Evolutionary conservation across 805 yeast species (phyloP).

Genomic region (Candida argentea): DNA sequence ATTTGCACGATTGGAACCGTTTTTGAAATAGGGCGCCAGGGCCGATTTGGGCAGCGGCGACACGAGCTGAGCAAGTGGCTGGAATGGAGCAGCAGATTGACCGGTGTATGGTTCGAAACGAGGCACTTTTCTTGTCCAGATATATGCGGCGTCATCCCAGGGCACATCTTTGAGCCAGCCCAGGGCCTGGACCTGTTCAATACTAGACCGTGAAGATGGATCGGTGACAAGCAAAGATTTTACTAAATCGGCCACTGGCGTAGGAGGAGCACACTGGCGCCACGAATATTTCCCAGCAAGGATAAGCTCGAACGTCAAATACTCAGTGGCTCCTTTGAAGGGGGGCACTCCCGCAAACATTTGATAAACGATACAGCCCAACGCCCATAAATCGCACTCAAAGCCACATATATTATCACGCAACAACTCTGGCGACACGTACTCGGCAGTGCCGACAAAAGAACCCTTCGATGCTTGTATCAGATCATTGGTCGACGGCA

Average conservation of each 20-base stretch:
- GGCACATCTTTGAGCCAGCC: conserved; percentile 29
- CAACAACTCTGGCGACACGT: conserved; percentile 86
- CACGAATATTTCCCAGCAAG: conserved; percentile 62
- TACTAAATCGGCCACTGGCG: conserved; percentile 18
- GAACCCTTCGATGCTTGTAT: conserved; percentile 38
- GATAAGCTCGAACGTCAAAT: conserved; percentile 81
- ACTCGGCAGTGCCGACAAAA: conserved; percentile 96
- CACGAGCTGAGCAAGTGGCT: conserved; percentile 2
- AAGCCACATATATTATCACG: conserved; percentile 72
- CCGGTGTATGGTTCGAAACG: conserved; percentile 15
- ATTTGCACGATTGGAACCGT: conserved; percentile 26
- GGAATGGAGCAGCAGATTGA: conserved; percentile 1
- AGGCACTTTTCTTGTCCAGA: conserved; percentile 25
- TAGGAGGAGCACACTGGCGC: conserved; percentile 17
- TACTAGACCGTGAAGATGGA: conserved; percentile 20
- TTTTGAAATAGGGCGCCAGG: conserved; percentile 17
- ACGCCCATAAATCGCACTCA: conserved; percentile 86
- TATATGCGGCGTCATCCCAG: conserved; percentile 30
- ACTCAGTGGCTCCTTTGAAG: conserved; percentile 78
- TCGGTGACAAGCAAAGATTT: conserved; percentile 24
- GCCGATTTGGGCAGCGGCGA: neutral
- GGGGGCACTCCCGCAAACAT: conserved; percentile 81
- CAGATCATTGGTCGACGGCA: conserved; percentile 15
- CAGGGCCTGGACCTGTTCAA: conserved; percentile 22
- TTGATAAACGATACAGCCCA: conserved; percentile 83